Conservation (phyloP, 2,329 filamentous ascomycete species). For the Fonsecaea multimorphosa region DNA sequence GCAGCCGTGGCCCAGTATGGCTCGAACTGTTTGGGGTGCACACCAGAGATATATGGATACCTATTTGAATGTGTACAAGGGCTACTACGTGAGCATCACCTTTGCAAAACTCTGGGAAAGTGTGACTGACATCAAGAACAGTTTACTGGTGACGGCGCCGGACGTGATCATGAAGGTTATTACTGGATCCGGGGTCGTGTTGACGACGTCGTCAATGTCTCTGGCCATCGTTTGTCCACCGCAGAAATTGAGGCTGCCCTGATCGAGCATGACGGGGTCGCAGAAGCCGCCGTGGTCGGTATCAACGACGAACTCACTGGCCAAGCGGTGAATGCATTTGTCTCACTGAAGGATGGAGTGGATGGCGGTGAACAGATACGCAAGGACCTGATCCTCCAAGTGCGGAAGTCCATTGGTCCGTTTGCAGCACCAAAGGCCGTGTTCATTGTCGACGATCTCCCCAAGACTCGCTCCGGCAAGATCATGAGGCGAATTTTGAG, state of each 20-base stretch:
- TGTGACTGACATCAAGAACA: slow-evolving; percentile 39
- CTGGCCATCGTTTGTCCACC: slow-evolving; percentile 92
- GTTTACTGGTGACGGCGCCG: slow-evolving; percentile 78
- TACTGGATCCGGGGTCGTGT: slow-evolving; percentile 99
- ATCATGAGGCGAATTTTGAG: slow-evolving; percentile 97
- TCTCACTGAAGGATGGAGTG: slow-evolving; percentile 84
- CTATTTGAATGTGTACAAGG: slow-evolving; percentile 96
- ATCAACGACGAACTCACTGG: slow-evolving; percentile 92
- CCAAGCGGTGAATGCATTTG: slow-evolving; percentile 96
- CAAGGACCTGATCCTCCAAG: slow-evolving; percentile 93
- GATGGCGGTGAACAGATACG: slow-evolving; percentile 78
- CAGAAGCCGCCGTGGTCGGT: slow-evolving; percentile 94
- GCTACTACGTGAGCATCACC: slow-evolving; percentile 81
- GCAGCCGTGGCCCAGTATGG: slow-evolving; percentile 98
- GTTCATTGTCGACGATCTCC: slow-evolving; percentile 87
- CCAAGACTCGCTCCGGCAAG: slow-evolving; percentile 97
- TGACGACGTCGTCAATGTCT: slow-evolving; percentile 98
- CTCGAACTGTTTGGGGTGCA: slow-evolving; percentile 94
- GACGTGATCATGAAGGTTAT: slow-evolving; percentile 95
- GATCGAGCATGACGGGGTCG: slow-evolving; percentile 86
- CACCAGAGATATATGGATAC: slow-evolving; percentile 99
- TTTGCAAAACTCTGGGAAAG: background rate
- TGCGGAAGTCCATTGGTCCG: slow-evolving; percentile 95
- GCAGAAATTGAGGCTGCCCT: slow-evolving; percentile 97
- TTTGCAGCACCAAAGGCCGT: slow-evolving; percentile 96